Evolutionary conservation across 345 rosid genomes (phyloP).

Genomic region (Anacardium occidentale): DNA sequence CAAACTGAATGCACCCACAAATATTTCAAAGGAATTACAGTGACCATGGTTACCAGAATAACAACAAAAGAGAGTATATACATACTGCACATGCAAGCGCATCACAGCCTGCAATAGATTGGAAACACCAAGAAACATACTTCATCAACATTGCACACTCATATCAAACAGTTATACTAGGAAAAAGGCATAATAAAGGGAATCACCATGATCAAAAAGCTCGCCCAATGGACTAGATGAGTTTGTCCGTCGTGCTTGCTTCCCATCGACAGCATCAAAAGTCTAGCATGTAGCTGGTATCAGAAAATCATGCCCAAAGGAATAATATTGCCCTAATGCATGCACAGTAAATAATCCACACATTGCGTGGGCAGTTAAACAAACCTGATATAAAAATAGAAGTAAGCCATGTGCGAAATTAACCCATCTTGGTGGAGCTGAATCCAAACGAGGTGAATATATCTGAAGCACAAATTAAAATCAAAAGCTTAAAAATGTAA

Average conservation of each 20-base stretch:
- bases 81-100: slow-evolving; percentile 99
- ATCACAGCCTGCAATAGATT: slow-evolving; percentile 78
- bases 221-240: slow-evolving; percentile 92
- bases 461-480: slow-evolving; percentile 38
- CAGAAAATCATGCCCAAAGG: slow-evolving; percentile 6
- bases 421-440: slow-evolving; percentile 97
- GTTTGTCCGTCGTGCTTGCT: slow-evolving; percentile 92
- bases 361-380: slow-evolving; percentile 10
- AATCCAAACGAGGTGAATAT: slow-evolving; percentile 83
- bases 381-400: slow-evolving; percentile 92
- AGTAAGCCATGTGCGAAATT: slow-evolving; percentile 88
- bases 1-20: slow-evolving; percentile 53
- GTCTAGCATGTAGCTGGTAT: slow-evolving; percentile 48
- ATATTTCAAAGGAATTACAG: neutral
- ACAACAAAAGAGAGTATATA: slow-evolving; percentile 17
- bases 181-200: slow-evolving; percentile 13
- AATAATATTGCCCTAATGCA: neutral
- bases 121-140: slow-evolving; percentile 14
- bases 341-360: neutral
- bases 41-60: neutral
- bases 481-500: neutral
- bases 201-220: slow-evolving; percentile 89
- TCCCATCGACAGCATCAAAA: slow-evolving; percentile 98
- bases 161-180: neutral
- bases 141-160: slow-evolving; percentile 20